These are phyloP conservation scores for Suhomyces emberorum DNA, from an alignment of 805 yeast genomes.

Conservation along the genomic window DNA sequence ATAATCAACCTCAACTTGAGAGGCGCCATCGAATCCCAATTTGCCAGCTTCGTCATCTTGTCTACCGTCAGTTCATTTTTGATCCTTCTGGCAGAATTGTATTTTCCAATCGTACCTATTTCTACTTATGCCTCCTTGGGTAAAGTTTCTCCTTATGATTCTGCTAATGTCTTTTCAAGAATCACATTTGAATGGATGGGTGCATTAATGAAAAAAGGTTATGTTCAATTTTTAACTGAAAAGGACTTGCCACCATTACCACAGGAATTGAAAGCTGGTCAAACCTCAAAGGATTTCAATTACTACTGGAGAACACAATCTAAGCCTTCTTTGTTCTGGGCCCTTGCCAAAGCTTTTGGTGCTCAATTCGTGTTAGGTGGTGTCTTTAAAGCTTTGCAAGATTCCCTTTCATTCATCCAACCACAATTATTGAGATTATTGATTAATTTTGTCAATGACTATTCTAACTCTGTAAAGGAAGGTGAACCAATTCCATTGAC, in stretches of 20 bases:
- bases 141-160: constrained; percentile 42
- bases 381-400: constrained; percentile 68
- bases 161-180: constrained; percentile 60
- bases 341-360: constrained; percentile 74
- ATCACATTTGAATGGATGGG: constrained; percentile 92
- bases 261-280: constrained; percentile 52
- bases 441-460: constrained; percentile 51
- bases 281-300: constrained; percentile 49
- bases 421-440: constrained; percentile 75
- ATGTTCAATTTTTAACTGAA: constrained; percentile 50
- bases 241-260: constrained; percentile 83
- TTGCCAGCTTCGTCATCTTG: constrained; percentile 35
- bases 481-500: constrained; percentile 59
- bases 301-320: constrained; percentile 59
- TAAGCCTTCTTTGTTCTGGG: constrained; percentile 52
- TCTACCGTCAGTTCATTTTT: constrained; percentile 36
- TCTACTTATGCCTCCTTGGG: constrained; percentile 2
- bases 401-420: constrained; percentile 75
- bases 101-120: constrained; percentile 30
- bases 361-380: constrained; percentile 67
- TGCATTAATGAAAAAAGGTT: constrained; percentile 75
- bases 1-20: constrained; percentile 41
- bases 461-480: constrained; percentile 29
- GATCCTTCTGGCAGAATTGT: constrained; percentile 44
- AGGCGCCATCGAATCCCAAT: constrained; percentile 27